Percentiles rank a stretch among this genome's conserved stretches.
Evolutionary conservation across 305 asterid genomes (phyloP).

Genomic region (Fraxinus angustifolia): DNA sequence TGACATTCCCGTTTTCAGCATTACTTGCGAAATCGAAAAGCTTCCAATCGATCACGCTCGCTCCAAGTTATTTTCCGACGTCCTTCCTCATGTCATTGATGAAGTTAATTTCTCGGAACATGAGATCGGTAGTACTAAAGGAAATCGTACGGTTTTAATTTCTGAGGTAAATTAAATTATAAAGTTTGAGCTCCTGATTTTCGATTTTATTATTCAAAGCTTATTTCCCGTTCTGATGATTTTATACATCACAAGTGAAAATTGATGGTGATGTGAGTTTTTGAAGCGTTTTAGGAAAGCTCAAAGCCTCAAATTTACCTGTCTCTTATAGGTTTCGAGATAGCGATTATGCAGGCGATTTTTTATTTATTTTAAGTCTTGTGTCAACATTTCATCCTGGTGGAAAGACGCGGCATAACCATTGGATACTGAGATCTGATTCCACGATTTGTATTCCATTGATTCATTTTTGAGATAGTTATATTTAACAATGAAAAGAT

Average conservation of each 20-base stretch:
- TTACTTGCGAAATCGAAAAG: conserved; percentile 40
- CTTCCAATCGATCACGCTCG: conserved; percentile 67
- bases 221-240: not conserved
- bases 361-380: not conserved
- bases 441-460: conserved; percentile 16
- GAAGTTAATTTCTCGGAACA: conserved; percentile 26
- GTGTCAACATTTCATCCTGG: not conserved
- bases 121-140: conserved; percentile 24
- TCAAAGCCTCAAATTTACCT: not conserved
- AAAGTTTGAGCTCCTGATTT: conserved; percentile 10
- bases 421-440: conserved; percentile 17
- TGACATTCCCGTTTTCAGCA: conserved; percentile 36
- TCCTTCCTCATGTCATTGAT: conserved; percentile 54
- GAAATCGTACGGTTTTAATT: conserved; percentile 24
- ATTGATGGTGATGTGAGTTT: conserved; percentile 17
- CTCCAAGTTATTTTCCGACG: conserved; percentile 62
- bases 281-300: conserved; percentile 1
- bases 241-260: conserved; percentile 13
- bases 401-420: not conserved
- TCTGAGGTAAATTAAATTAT: conserved; percentile 35
- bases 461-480: conserved; percentile 12
- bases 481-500: conserved; percentile 11
- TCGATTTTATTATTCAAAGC: not conserved
- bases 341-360: conserved; percentile 14
- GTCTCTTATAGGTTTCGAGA: not conserved